Base-by-base conservation (phyloP, 306 rosid genomes). In the Pyrus bretschneideri region DNA sequence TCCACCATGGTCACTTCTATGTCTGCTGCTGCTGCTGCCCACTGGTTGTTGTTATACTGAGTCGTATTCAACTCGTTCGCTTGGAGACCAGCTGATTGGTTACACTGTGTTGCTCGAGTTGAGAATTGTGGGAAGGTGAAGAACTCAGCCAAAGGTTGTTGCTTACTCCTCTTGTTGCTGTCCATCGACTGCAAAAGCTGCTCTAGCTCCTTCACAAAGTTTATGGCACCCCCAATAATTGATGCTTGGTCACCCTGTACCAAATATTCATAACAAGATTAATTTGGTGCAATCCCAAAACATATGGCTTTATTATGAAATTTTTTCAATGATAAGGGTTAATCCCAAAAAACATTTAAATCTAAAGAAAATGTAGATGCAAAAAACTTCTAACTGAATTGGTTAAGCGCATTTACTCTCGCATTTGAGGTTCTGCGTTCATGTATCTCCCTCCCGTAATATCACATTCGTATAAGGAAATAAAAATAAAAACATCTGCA, bases 211-310 rank as follows among this genome's bases (percentile, higher is more conserved):
- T 92, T 95, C 79, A 95, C 96, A 35, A 95, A 95, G 72, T 95
- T 95, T 33, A 95, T 92, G 5, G 98, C 97, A 0, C 98, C 98
- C 19, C 98, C 98, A 84, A 95, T 82, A 45, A 92, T 90, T 27
- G 98, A 95, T 2, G 98, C 98, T 78, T 95, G 98, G 69, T 95
- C 98, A 27, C 98, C 96, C 98, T 94, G 80, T 54, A 81, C 35
- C 49, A 14, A 10, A 13, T 61, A 12, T 12, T 1, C 18, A 35
- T 13, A 11, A 22, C 19, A 66, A 12, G 6, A 52, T 66, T 55
- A 58, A 42, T 33, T 18, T 65, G 40, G 25, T 8, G n/a, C 29
- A 17, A 9, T 10, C 31, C 69, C 30, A 38, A 55, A 81, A 9
- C 27, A 29, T 12, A 3, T 19, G 12, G 21, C 4, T 58, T 3